Conservation (phyloP, 2,329 filamentous ascomycete species). For the Alternaria atra region DNA sequence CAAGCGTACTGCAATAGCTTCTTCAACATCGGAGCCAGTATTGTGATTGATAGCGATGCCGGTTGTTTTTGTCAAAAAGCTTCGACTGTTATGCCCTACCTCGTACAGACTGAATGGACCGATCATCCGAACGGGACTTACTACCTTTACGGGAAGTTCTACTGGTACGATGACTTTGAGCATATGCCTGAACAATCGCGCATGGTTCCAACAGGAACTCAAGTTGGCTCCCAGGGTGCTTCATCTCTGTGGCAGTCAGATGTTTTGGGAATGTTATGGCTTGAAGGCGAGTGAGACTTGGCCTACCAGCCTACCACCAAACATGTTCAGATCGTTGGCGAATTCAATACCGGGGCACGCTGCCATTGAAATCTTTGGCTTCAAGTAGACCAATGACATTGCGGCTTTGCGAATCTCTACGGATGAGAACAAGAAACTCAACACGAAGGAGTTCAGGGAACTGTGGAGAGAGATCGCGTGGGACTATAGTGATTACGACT, state of each 20-base stretch:
- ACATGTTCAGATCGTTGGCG: not conserved
- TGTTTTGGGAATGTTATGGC: constrained; percentile 1
- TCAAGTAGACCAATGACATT: accelerated
- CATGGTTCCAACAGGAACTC: not conserved
- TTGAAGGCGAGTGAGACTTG: not conserved
- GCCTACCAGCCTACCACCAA: accelerated
- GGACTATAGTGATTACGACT: not conserved
- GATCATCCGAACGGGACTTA: not conserved
- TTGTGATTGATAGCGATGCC: not conserved
- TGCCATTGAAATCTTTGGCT: not conserved
- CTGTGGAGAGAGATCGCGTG: not conserved
- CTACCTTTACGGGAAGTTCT: accelerated
- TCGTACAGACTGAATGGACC: not conserved
- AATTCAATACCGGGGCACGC: not conserved
- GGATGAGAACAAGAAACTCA: not conserved
- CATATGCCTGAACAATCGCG: not conserved
- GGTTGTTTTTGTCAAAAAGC: not conserved
- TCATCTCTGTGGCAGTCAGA: not conserved
- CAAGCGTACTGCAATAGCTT: not conserved
- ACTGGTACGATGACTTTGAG: not conserved
- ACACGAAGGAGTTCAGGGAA: accelerated
- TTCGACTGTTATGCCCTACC: not conserved
- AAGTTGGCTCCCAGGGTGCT: not conserved
- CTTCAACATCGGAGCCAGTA: not conserved
- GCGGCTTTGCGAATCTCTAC: not conserved